Percentiles rank a stretch among this genome's conserved stretches.
Conservation (phyloP, 306 rosid species). For the Benincasa hispida region DNA sequence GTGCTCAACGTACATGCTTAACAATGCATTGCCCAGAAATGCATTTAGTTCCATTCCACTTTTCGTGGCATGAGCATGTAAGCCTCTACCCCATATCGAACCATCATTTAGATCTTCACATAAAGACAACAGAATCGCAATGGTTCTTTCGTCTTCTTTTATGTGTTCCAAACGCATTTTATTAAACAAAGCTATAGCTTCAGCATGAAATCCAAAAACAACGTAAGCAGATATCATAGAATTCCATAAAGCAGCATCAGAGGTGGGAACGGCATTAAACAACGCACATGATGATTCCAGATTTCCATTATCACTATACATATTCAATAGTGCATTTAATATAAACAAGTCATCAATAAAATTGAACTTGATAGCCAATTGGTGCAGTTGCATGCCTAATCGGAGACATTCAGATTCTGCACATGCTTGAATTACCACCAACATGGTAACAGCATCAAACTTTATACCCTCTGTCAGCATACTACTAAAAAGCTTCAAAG, state of each 20-base stretch:
- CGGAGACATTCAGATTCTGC: slow-evolving; percentile 14
- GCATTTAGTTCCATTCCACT: slow-evolving; percentile 19
- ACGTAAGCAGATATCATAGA: slow-evolving; percentile 26
- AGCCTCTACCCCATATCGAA: slow-evolving; percentile 16
- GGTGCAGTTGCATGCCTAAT: slow-evolving; percentile 32
- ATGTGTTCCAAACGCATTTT: slow-evolving; percentile 16
- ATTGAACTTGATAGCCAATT: slow-evolving; percentile 28
- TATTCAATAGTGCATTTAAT: slow-evolving; percentile 24
- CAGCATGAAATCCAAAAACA: slow-evolving; percentile 16
- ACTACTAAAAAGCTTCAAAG: slow-evolving; percentile 16
- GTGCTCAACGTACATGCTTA: slow-evolving; percentile 20
- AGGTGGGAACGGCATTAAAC: slow-evolving; percentile 14
- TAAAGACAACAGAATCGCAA: slow-evolving; percentile 15
- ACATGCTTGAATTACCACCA: slow-evolving; percentile 30
- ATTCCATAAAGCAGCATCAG: slow-evolving; percentile 39
- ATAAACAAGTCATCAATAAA: slow-evolving; percentile 13
- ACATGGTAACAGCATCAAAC: slow-evolving; percentile 24
- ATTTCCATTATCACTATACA: slow-evolving; percentile 23
- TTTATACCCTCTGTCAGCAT: slow-evolving; percentile 22
- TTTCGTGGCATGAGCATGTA: slow-evolving; percentile 26
- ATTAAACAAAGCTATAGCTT: slow-evolving; percentile 20
- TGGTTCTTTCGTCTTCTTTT: slow-evolving; percentile 26
- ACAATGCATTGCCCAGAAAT: slow-evolving; percentile 28
- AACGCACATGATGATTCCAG: slow-evolving; percentile 15
- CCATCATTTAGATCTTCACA: slow-evolving; percentile 18